A percentile compares a stretch with the other conserved stretches of the same genome.
These are phyloP conservation scores for Oxyria digyna DNA, from an alignment of 148 eudicot genomes.

Conservation along the genomic window DNA sequence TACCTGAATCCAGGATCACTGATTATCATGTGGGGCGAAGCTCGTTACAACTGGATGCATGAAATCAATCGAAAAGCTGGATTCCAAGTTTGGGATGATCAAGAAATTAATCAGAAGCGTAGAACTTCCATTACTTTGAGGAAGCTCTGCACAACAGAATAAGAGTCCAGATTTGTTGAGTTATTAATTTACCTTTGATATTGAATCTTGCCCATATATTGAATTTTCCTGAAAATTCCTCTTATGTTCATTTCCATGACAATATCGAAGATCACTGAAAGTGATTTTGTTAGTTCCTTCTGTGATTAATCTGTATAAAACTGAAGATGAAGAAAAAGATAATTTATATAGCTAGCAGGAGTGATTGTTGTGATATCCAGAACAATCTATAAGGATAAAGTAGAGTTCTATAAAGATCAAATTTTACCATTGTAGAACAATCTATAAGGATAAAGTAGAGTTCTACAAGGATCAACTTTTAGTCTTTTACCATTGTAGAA, in stretches of 20 bases:
- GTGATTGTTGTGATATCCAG: too few relatives aligned
- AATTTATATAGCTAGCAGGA: too few relatives aligned
- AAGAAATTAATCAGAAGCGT: conserved; percentile 52
- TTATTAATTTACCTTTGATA: not conserved
- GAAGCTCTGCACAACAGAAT: conserved; percentile 43
- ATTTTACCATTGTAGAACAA: not conserved
- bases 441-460: not conserved
- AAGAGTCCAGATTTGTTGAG: not conserved
- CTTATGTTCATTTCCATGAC: too few relatives aligned
- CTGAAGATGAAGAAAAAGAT: not conserved
- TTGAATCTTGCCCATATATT: not conserved
- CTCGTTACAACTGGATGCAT: conserved; percentile 84
- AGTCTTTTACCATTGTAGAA: too few relatives aligned
- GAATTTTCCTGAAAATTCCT: not conserved
- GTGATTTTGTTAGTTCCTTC: too few relatives aligned
- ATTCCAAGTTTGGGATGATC: conserved; percentile 65
- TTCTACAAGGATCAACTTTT: too few relatives aligned
- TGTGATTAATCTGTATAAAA: not conserved
- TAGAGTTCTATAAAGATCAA: not conserved
- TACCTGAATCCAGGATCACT: conserved; percentile 68
- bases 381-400: not conserved
- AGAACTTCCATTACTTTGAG: conserved; percentile 75
- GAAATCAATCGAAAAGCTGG: conserved; percentile 80
- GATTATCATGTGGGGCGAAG: conserved; percentile 72
- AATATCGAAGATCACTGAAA: too few relatives aligned